Percentiles rank a stretch among this genome's conserved stretches.
phyloP scores from a whole-genome alignment of 176 grass and related monocot genomes.

The Cocos nucifera region DNA sequence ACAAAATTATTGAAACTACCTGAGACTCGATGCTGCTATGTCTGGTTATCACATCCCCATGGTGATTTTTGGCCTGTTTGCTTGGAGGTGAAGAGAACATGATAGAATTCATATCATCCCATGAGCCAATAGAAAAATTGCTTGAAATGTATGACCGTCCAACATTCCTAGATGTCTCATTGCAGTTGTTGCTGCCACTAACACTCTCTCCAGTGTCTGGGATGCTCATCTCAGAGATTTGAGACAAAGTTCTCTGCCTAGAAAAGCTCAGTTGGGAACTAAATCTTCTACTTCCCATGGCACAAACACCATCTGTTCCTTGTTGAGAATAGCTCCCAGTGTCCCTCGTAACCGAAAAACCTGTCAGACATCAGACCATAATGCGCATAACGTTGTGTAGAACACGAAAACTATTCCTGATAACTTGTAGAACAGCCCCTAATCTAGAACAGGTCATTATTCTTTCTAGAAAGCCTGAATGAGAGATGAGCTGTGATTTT shows the following conservation, averaged over 20 bases:
- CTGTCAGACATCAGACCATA: slow-evolving; percentile 11
- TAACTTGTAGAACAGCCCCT: too few relatives aligned
- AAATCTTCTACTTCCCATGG: slow-evolving; percentile 32
- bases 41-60: slow-evolving; percentile 41
- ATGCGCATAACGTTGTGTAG: too few relatives aligned
- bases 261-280: slow-evolving; percentile 65
- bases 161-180: slow-evolving; percentile 14
- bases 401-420: too few relatives aligned
- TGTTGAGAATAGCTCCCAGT: slow-evolving; percentile 16
- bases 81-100: slow-evolving; percentile 44
- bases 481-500: too few relatives aligned
- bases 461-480: too few relatives aligned
- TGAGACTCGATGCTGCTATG: slow-evolving; percentile 62
- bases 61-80: slow-evolving; percentile 48
- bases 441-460: too few relatives aligned
- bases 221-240: slow-evolving; percentile 61
- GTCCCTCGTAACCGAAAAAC: slow-evolving; percentile 28
- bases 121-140: slow-evolving; percentile 68
- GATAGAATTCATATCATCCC: slow-evolving; percentile 77
- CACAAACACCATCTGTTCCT: slow-evolving; percentile 26
- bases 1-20: slow-evolving; percentile 24
- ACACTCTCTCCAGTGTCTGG: slow-evolving; percentile 28
- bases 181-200: slow-evolving; percentile 21
- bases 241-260: slow-evolving; percentile 33
- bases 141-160: slow-evolving; percentile 30